Conservation (phyloP, 2,329 filamentous ascomycete genomes). For the Talaromyces sp. region DNA sequence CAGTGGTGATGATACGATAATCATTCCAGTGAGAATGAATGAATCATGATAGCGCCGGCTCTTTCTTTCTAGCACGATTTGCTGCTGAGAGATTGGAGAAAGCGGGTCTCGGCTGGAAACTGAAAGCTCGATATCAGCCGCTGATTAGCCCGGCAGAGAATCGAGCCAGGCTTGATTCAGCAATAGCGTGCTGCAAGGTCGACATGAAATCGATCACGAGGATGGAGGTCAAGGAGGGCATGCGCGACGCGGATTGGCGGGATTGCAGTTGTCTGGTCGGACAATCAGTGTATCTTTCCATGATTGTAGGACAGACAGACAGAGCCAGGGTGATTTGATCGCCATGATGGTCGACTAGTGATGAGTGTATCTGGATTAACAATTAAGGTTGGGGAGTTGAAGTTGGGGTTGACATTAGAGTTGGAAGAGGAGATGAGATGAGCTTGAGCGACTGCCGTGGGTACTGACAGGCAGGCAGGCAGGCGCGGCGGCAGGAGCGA, state of each 20-base stretch:
- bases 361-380: background rate
- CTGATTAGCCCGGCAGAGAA: background rate
- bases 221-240: slow-evolving; percentile 2
- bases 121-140: background rate
- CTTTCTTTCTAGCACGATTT: background rate
- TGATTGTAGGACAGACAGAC: background rate
- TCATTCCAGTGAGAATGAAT: too few relatives aligned
- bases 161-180: background rate
- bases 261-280: background rate
- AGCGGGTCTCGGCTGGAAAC: background rate
- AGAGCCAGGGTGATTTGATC: background rate
- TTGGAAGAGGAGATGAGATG: background rate
- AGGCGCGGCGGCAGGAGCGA: background rate
- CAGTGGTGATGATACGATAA: background rate
- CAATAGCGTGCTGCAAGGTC: slow-evolving; percentile 6
- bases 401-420: background rate
- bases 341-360: background rate
- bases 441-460: too few relatives aligned
- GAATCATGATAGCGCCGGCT: too few relatives aligned
- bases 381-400: background rate
- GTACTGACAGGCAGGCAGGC: background rate
- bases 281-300: background rate
- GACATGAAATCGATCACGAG: slow-evolving; percentile 10
- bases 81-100: background rate
- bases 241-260: slow-evolving; percentile 5